Conservation (phyloP, 441 rosid genomes). For the Hura crepitans region DNA sequence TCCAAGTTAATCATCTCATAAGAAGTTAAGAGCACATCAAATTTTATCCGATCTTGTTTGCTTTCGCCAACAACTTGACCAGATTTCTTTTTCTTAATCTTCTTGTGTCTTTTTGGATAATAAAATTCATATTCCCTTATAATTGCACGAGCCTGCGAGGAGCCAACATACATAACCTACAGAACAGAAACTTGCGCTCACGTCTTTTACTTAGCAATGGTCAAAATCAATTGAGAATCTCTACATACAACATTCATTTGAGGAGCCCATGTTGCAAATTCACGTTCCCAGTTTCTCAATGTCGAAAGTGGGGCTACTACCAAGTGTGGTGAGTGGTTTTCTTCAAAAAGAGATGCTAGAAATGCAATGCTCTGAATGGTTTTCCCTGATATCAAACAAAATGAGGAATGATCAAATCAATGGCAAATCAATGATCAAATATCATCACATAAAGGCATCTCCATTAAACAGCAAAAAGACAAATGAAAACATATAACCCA, state of each 20-base stretch:
- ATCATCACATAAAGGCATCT: constrained; percentile 15
- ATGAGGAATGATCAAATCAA: background rate
- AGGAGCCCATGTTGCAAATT: constrained; percentile 98
- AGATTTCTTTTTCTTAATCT: constrained; percentile 85
- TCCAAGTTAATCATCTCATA: constrained; percentile 98
- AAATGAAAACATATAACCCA: constrained; percentile 31
- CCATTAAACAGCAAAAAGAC: background rate
- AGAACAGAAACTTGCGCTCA: constrained; percentile 22
- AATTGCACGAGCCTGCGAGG: constrained; percentile 77
- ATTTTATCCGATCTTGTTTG: constrained; percentile 91
- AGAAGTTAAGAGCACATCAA: constrained; percentile 95
- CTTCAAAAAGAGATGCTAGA: constrained; percentile 88
- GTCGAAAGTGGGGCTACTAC: constrained; percentile 99
- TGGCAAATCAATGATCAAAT: constrained; percentile 13
- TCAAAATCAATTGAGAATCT: constrained; percentile 13
- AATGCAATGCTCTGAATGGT: constrained; percentile 98
- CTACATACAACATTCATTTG: constrained; percentile 93
- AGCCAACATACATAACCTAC: constrained; percentile 96
- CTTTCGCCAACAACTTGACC: constrained; percentile 69
- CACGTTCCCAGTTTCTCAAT: constrained; percentile 95
- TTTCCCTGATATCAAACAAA: constrained; percentile 60
- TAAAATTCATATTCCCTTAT: constrained; percentile 95
- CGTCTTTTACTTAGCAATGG: constrained; percentile 2
- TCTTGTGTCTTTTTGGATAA: constrained; percentile 61
- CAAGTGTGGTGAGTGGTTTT: constrained; percentile 62